Conservation (phyloP, 2,329 filamentous ascomycete species). For the Verticillium klebahnii region DNA sequence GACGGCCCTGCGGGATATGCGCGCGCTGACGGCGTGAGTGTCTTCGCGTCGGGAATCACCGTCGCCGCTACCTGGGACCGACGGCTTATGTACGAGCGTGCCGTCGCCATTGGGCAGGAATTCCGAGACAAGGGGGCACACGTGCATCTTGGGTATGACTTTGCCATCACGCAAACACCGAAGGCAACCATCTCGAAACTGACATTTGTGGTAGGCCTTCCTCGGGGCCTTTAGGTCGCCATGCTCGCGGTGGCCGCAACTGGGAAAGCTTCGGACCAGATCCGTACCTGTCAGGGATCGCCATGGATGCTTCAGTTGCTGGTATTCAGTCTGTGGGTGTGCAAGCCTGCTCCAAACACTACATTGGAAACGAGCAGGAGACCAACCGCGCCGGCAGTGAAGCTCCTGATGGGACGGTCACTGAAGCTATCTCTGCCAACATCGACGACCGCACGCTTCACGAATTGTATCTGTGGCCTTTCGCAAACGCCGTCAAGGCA, state of each 20-base stretch:
- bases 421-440: constrained; percentile 49
- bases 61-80: constrained; percentile 47
- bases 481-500: constrained; percentile 65
- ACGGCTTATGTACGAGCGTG: constrained; percentile 53
- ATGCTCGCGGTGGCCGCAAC: constrained; percentile 57
- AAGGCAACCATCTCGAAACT: no score
- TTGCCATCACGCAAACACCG: neutral
- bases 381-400: constrained; percentile 28
- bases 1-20: constrained; percentile 45
- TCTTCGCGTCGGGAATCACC: constrained; percentile 41
- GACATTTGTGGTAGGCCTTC: constrained; percentile 44
- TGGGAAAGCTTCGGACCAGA: constrained; percentile 63
- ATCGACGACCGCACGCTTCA: constrained; percentile 58
- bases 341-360: constrained; percentile 63
- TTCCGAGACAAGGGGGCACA: constrained; percentile 75
- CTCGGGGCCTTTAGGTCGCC: constrained; percentile 59
- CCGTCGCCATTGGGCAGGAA: constrained; percentile 70
- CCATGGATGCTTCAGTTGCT: constrained; percentile 65
- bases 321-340: constrained; percentile 76
- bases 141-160: constrained; percentile 56
- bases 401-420: constrained; percentile 39
- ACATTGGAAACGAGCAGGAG: constrained; percentile 57
- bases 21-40: constrained; percentile 41
- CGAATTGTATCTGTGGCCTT: constrained; percentile 68
- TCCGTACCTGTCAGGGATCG: constrained; percentile 65